Evolutionary conservation across 2,329 filamentous ascomycete genomes (phyloP).

Genomic region (Endocalyx cinctus): DNA sequence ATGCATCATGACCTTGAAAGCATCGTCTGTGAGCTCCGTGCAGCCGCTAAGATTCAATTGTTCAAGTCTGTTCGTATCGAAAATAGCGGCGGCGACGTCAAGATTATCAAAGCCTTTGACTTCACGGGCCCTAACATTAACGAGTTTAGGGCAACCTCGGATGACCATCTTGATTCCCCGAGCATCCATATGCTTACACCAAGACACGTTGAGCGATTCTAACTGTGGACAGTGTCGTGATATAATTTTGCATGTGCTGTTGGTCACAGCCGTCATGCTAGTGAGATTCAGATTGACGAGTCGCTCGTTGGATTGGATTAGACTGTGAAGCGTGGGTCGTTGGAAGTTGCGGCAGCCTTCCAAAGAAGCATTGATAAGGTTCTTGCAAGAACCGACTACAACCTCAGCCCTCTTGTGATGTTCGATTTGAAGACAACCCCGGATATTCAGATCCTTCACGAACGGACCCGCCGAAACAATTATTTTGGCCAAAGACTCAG

Average conservation of each 20-base stretch:
- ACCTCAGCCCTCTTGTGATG: constrained; percentile 74
- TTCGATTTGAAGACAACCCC: constrained; percentile 85
- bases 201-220: constrained; percentile 84
- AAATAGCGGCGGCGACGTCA: constrained; percentile 69
- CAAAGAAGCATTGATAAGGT: constrained; percentile 80
- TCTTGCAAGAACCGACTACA: constrained; percentile 78
- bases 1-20: constrained; percentile 68
- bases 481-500: constrained; percentile 76
- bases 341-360: constrained; percentile 87
- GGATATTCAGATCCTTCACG: constrained; percentile 81
- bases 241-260: constrained; percentile 82
- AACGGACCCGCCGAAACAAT: constrained; percentile 84
- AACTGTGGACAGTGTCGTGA: constrained; percentile 74
- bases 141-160: constrained; percentile 66
- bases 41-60: constrained; percentile 79
- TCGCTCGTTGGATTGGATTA: constrained; percentile 68
- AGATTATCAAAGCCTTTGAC: constrained; percentile 73
- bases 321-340: constrained; percentile 68
- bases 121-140: constrained; percentile 77
- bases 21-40: constrained; percentile 69
- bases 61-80: constrained; percentile 75
- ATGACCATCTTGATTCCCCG: constrained; percentile 70
- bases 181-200: constrained; percentile 84
- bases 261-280: constrained; percentile 73
- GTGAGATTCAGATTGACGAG: constrained; percentile 84